Evolutionary conservation across 805 yeast genomes (phyloP).

Genomic region (Suhomyces canberraensis): DNA sequence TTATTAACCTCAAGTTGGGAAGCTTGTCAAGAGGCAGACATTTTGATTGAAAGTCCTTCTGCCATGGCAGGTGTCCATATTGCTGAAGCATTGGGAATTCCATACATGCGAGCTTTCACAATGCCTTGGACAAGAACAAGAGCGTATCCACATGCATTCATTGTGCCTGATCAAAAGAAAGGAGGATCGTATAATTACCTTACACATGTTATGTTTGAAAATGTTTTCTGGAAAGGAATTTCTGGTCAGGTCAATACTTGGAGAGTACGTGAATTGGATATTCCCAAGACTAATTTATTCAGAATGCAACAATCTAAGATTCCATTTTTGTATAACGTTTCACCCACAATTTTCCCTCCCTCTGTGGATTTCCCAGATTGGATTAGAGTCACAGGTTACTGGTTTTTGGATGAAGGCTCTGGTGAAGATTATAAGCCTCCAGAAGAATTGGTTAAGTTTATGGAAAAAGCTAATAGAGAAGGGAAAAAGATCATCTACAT

Average conservation of each 20-base stretch:
- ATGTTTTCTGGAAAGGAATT: slow-evolving; percentile 90
- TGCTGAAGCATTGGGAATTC: slow-evolving; percentile 86
- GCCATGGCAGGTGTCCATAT: slow-evolving; percentile 95
- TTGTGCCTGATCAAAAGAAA: slow-evolving; percentile 88
- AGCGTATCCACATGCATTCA: slow-evolving; percentile 94
- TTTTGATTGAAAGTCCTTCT: slow-evolving; percentile 91
- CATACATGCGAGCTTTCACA: slow-evolving; percentile 92
- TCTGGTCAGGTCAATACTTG: slow-evolving; percentile 83
- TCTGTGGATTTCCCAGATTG: slow-evolving; percentile 92
- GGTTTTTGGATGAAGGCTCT: slow-evolving; percentile 78
- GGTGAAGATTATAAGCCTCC: slow-evolving; percentile 57
- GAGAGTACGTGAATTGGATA: slow-evolving; percentile 65
- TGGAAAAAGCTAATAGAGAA: slow-evolving; percentile 55
- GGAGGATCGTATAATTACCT: slow-evolving; percentile 92
- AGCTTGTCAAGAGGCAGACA: slow-evolving; percentile 80
- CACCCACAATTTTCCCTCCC: slow-evolving; percentile 87
- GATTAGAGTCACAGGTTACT: slow-evolving; percentile 94
- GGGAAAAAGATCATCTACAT: slow-evolving; percentile 78
- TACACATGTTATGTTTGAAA: slow-evolving; percentile 91
- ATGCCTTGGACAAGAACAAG: slow-evolving; percentile 98
- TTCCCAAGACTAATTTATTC: slow-evolving; percentile 69
- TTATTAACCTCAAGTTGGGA: slow-evolving; percentile 73
- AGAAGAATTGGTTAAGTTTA: slow-evolving; percentile 52
- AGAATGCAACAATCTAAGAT: slow-evolving; percentile 71
- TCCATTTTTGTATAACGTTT: slow-evolving; percentile 86